Evolutionary conservation across 2,329 filamentous ascomycete genomes (phyloP).

Genomic region (Pseudogymnoascus pannorum): DNA sequence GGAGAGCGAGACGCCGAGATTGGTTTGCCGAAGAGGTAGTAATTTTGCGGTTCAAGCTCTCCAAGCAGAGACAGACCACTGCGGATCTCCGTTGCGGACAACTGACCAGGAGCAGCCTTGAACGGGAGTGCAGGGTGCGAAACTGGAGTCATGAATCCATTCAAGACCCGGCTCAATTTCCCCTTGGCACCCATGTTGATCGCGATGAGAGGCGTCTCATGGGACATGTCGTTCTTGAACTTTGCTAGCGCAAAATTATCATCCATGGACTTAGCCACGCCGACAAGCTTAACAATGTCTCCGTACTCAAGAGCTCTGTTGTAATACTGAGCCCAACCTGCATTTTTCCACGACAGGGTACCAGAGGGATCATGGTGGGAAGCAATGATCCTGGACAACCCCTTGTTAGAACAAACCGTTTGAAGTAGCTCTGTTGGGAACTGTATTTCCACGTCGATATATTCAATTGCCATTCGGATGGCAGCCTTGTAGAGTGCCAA

Average conservation of each 20-base stretch:
- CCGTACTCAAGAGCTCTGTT: conserved; percentile 85
- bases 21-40: conserved; percentile 83
- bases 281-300: conserved; percentile 91
- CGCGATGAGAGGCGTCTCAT: conserved; percentile 79
- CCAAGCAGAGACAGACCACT: conserved; percentile 71
- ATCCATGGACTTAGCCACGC: conserved; percentile 64
- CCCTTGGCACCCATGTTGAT: conserved; percentile 91
- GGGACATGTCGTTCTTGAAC: conserved; percentile 73
- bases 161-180: conserved; percentile 83
- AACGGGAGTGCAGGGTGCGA: conserved; percentile 84
- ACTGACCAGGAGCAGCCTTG: conserved; percentile 87
- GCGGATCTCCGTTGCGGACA: conserved; percentile 84
- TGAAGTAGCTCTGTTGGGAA: conserved; percentile 71
- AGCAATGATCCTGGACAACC: conserved; percentile 76
- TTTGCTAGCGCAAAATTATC: conserved; percentile 81
- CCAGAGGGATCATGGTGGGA: conserved; percentile 88
- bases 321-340: conserved; percentile 86
- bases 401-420: conserved; percentile 56
- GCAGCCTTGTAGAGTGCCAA: conserved; percentile 70
- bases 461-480: conserved; percentile 79
- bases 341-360: conserved; percentile 77
- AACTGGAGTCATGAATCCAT: conserved; percentile 90
- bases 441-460: conserved; percentile 86
- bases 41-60: conserved; percentile 65
- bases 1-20: conserved; percentile 79